Base-by-base conservation (phyloP, 257 asterid genomes). In the Cruciata laevipes region DNA sequence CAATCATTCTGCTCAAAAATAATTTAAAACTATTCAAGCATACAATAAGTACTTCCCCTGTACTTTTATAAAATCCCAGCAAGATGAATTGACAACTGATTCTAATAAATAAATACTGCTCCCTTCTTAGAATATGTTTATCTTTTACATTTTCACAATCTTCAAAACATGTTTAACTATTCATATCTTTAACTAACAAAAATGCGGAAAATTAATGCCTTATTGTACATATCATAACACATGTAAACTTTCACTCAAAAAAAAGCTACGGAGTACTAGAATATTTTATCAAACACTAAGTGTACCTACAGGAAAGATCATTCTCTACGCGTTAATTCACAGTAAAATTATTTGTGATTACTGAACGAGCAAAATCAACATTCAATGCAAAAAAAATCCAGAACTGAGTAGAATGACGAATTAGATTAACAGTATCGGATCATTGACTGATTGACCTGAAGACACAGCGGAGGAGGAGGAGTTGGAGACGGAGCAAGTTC, bases 401-500 rank as follows among this genome's bases (percentile, higher is more conserved):
- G 6, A 42, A 42, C 17, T 42, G 51, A 42, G 1, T 13, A 47
- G n/a, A 47, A 47, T 8, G 55, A 47, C 20, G 11, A 47, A 47
- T 47, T 47, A 47, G 20, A 21, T 24, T 11, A 27, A 10, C 7
- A 25, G 63, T 25, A 59, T 60, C 6, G 21, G 42, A 30, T 23
- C 42, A 60, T 60, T 16, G 31, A 60, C 23, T 14, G 65, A 47
- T 42, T n/a, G 23, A 61, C 74, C 74, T 60, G 74, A 69, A 61
- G 68, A 59, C 24, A 5, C 65, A 56, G 73, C 6, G 20, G 55
- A 38, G 38, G 73, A 38, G 38, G 73, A 60, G 58, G 73, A 40
- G 63, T 53, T 55, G 38, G 66, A 60, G 33, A 44, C 52, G 8
- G 72, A 70, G 73, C 75, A 75, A 6, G 66, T 0, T 70, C 55